These are phyloP conservation scores for Paecilomyces sp. DNA, from an alignment of 2,329 filamentous ascomycete species.

Conservation along the genomic window DNA sequence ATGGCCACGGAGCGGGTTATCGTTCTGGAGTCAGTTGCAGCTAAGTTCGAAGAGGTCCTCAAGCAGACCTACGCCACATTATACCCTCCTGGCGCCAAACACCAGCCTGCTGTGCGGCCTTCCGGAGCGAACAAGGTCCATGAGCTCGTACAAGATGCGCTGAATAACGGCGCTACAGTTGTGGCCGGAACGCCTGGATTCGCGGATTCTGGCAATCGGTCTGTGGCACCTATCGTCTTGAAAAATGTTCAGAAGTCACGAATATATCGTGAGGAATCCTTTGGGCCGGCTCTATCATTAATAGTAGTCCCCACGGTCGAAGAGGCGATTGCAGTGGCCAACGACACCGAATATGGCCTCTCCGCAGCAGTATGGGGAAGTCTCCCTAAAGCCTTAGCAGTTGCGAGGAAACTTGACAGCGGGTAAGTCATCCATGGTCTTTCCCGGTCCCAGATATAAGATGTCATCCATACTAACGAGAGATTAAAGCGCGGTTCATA, in stretches of 20 bases:
- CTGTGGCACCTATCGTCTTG: slow-evolving; percentile 52
- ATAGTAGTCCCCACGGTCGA: slow-evolving; percentile 42
- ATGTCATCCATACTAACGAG: slow-evolving; percentile 1
- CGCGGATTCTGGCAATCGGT: background rate
- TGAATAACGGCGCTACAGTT: slow-evolving; percentile 19
- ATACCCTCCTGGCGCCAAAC: background rate
- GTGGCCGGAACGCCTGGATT: background rate
- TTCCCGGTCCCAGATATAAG: slow-evolving; percentile 19
- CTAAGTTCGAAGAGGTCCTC: slow-evolving; percentile 37
- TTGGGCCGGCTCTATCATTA: slow-evolving; percentile 62
- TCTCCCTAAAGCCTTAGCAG: slow-evolving; percentile 37
- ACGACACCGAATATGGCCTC: slow-evolving; percentile 34
- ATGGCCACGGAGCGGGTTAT: slow-evolving; percentile 18
- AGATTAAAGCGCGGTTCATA: slow-evolving; percentile 44
- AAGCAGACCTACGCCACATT: background rate
- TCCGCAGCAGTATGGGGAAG: slow-evolving; percentile 24
- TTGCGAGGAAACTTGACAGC: slow-evolving; percentile 56
- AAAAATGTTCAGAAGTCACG: slow-evolving; percentile 62
- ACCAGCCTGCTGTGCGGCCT: background rate
- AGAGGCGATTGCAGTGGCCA: slow-evolving; percentile 32
- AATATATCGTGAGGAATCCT: slow-evolving; percentile 62
- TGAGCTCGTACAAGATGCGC: background rate
- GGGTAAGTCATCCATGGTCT: slow-evolving; percentile 32
- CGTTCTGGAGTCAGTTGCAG: slow-evolving; percentile 36
- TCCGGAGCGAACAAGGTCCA: background rate